These are phyloP conservation scores for Cucumis hystrix DNA, from an alignment of 306 rosid species.

Conservation along the genomic window DNA sequence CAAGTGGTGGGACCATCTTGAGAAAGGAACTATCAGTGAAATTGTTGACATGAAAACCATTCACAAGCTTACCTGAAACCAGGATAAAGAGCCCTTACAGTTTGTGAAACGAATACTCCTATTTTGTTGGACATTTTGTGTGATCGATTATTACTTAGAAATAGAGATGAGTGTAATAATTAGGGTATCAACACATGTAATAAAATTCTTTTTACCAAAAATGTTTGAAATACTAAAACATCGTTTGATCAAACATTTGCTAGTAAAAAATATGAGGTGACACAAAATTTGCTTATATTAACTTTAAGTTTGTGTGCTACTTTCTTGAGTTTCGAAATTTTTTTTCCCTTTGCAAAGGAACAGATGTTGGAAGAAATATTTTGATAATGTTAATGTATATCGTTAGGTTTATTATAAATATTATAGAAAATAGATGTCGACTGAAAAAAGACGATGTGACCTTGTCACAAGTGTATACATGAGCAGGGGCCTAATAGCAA, in stretches of 20 bases:
- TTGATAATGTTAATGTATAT: too few relatives aligned
- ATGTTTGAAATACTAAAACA: not conserved
- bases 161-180: not conserved
- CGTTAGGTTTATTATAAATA: too few relatives aligned
- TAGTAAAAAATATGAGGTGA: not conserved
- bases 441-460: too few relatives aligned
- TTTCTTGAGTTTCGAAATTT: too few relatives aligned
- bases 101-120: not conserved
- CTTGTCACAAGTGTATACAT: too few relatives aligned
- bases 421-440: too few relatives aligned
- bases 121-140: not conserved
- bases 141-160: not conserved
- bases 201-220: not conserved
- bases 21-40: conserved; percentile 51
- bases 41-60: conserved; percentile 82
- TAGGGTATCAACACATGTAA: not conserved
- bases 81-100: not conserved
- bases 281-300: not conserved
- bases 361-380: too few relatives aligned
- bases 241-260: not conserved
- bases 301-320: too few relatives aligned
- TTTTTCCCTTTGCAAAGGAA: too few relatives aligned
- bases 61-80: conserved; percentile 51
- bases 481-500: too few relatives aligned
- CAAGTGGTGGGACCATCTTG: conserved; percentile 98